Evolutionary conservation across 2,329 filamentous ascomycete genomes (phyloP), one percentile per base, ranked within the genome.

Genomic region (Pseudocercospora ulei): DNA sequence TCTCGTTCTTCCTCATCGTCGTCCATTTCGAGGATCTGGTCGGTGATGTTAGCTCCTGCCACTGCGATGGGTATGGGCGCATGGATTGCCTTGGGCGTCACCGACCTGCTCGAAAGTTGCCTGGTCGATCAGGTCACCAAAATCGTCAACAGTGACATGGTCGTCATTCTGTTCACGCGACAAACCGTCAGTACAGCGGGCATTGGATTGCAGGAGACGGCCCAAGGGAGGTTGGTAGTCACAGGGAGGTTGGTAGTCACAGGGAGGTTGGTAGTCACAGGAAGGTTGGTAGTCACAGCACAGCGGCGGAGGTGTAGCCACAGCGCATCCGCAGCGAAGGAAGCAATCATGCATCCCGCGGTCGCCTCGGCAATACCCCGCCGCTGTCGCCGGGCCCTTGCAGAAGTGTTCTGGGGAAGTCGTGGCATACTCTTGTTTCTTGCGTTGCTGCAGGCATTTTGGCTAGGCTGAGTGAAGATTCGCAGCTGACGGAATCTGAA

Each of bases 1-100:
- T 94, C 85, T 53, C 78, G 73, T 48, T 88, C 82, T 7, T 78
- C 75, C 51, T 83, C 80, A 49, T 83, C 82, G 49, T 96, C 90
- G 62, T 98, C 90, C 88, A 98, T 95, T 64, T 96, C 90, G 47
- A 96, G 75, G 60, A 98, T 96, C 56, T 59, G 30, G 14, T 25
- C 23, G 8, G 18, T 12, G 30, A 7, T 6, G n/a, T 35, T 13
- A 30, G 26, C 9, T 14, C 9, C n/a, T n/a, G 19, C 22, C 12
- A 2, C 9, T 33, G 29, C n/a, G 2, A 17, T 9, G 6, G 11
- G 29, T 2, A 23, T n/a, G n/a, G 18, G 13, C 4, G 14, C 2
- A 4, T 23, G 17, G 24, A 39, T 7, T 17, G 13, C 7, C 14
- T n/a, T 17, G n/a, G 1, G 27, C 14, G 25, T 28, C 18, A 31